These are phyloP conservation scores for Starmerella sp. DNA, from an alignment of 805 yeast species.

Conservation along the genomic window DNA sequence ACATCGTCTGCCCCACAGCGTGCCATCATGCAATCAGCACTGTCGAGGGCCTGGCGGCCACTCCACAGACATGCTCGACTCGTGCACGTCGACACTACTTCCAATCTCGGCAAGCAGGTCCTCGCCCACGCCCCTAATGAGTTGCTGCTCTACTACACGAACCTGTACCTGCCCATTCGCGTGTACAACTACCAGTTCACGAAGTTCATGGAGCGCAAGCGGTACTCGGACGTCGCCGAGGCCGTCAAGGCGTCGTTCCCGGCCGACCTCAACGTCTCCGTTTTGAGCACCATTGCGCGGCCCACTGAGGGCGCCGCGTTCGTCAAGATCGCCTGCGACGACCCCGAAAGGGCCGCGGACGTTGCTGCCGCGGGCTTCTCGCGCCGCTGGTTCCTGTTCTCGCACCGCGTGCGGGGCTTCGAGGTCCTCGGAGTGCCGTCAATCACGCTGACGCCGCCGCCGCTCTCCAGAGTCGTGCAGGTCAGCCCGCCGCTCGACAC, in stretches of 20 bases:
- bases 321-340: slow-evolving; percentile 60
- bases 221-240: neutral
- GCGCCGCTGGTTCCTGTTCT: slow-evolving; percentile 10
- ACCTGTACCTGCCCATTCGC: slow-evolving; percentile 10
- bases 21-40: neutral
- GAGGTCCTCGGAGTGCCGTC: slow-evolving; percentile 89
- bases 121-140: neutral
- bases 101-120: neutral
- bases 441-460: slow-evolving; percentile 84
- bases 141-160: slow-evolving; percentile 12
- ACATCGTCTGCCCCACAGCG: neutral
- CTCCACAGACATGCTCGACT: neutral
- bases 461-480: slow-evolving; percentile 52
- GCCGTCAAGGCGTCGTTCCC: neutral
- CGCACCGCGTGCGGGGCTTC: slow-evolving; percentile 32
- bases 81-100: neutral
- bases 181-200: neutral
- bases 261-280: slow-evolving; percentile 27
- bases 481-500: slow-evolving; percentile 53
- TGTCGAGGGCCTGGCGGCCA: neutral
- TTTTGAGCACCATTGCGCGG: slow-evolving; percentile 56
- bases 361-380: slow-evolving; percentile 5
- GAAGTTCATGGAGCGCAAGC: slow-evolving; percentile 15
- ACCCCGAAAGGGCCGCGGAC: slow-evolving; percentile 24
- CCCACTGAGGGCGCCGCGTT: slow-evolving; percentile 89